Evolutionary conservation across 2,329 filamentous ascomycete genomes (phyloP).

Genomic region (Pyrenochaeta sp.): DNA sequence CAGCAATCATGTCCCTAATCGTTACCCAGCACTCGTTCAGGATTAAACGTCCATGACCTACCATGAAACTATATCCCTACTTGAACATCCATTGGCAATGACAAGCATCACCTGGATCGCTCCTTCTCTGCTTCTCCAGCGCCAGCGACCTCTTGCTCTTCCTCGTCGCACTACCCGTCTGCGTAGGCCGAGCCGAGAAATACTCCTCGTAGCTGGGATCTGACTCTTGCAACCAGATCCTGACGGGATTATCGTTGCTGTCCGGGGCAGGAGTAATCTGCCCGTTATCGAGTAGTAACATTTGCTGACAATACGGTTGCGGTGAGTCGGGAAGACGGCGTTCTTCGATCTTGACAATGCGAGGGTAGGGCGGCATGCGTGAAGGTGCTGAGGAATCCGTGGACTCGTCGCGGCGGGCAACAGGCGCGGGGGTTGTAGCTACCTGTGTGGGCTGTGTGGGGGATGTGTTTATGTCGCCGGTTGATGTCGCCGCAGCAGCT

Average conservation of each 20-base stretch:
- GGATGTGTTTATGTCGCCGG: slow-evolving; percentile 6
- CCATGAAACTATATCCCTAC: slow-evolving; percentile 22
- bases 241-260: slow-evolving; percentile 46
- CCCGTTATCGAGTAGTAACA: slow-evolving; percentile 65
- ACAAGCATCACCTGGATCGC: slow-evolving; percentile 44
- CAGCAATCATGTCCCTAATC: slow-evolving; percentile 2
- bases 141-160: slow-evolving; percentile 22
- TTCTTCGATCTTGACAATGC: slow-evolving; percentile 72
- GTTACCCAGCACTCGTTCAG: slow-evolving; percentile 1
- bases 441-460: slow-evolving; percentile 15
- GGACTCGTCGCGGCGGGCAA: slow-evolving; percentile 21
- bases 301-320: slow-evolving; percentile 70
- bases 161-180: slow-evolving; percentile 9
- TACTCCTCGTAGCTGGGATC: slow-evolving; percentile 49
- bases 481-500: slow-evolving; percentile 12
- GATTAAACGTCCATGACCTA: neutral
- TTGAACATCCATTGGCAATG: slow-evolving; percentile 53
- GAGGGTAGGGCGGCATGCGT: slow-evolving; percentile 58
- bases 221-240: slow-evolving; percentile 51
- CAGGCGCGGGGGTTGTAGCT: slow-evolving; percentile 15
- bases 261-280: slow-evolving; percentile 49
- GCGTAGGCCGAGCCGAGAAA: slow-evolving; percentile 15
- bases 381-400: slow-evolving; percentile 28
- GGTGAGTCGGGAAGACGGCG: slow-evolving; percentile 61
- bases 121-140: slow-evolving; percentile 23